Percentiles rank a stretch among this genome's conserved stretches.
These are phyloP conservation scores for Boletus pseudopeckii DNA, from an alignment of 768 basidiomycete genomes.

Conservation along the genomic window DNA sequence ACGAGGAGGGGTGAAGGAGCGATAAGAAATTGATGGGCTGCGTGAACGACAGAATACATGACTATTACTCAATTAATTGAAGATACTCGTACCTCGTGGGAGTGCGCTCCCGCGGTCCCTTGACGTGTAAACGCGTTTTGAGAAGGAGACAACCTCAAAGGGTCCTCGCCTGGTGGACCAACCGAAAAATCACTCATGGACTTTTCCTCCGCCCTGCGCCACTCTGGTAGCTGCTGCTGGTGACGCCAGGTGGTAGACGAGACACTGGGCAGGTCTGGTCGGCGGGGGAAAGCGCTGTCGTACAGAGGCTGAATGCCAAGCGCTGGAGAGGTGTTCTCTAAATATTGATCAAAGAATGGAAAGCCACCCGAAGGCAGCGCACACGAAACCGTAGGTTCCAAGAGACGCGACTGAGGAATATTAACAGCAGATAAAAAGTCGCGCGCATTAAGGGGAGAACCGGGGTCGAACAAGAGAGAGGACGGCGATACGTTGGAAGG, in stretches of 20 bases:
- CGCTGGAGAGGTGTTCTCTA: constrained; percentile 40
- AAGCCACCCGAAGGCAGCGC: constrained; percentile 28
- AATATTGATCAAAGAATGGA: constrained; percentile 53
- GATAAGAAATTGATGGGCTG: constrained; percentile 90
- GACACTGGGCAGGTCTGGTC: constrained; percentile 13
- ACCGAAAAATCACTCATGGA: constrained; percentile 21
- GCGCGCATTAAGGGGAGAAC: constrained; percentile 35
- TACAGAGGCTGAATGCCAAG: constrained; percentile 36
- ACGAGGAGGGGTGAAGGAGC: constrained; percentile 78
- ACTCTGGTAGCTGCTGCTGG: constrained; percentile 37
- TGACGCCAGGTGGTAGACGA: constrained; percentile 22
- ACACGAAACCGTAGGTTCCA: constrained; percentile 16
- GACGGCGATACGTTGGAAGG: constrained; percentile 32
- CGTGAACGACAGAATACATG: constrained; percentile 2
- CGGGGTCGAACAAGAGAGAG: constrained; percentile 45
- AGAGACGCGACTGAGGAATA: constrained; percentile 25
- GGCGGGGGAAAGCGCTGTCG: constrained; percentile 29
- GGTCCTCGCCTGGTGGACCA: constrained; percentile 26
- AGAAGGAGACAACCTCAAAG: constrained; percentile 28
- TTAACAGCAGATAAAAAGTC: constrained; percentile 26
- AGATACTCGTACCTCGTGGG: constrained; percentile 49
- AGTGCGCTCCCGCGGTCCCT: constrained; percentile 25
- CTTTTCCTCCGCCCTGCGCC: constrained; percentile 41
- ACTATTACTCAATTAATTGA: constrained; percentile 9
- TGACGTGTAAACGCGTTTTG: constrained; percentile 28